Percentiles rank a stretch among this genome's conserved stretches.
phyloP scores from a whole-genome alignment of 441 rosid genomes.

The Erysimum cheiri region DNA sequence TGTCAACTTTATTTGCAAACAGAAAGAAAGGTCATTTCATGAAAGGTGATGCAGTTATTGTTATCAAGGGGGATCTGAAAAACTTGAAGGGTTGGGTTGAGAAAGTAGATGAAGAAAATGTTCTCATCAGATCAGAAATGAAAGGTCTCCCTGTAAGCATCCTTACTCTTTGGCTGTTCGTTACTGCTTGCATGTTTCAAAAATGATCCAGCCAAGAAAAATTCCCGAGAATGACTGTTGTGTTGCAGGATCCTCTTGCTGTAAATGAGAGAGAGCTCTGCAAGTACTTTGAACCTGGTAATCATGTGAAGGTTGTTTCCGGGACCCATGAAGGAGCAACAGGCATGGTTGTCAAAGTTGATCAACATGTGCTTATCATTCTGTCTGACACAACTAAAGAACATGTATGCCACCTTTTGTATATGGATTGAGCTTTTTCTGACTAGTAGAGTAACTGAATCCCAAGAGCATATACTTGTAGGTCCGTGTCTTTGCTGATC shows the following conservation, averaged over 20 bases:
- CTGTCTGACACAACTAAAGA: slow-evolving; percentile 96
- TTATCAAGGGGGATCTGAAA: slow-evolving; percentile 93
- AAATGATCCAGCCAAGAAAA: slow-evolving; percentile 16
- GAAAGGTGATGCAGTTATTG: slow-evolving; percentile 97
- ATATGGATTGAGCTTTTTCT: background rate
- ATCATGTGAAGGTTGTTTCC: slow-evolving; percentile 94
- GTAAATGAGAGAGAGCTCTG: slow-evolving; percentile 90
- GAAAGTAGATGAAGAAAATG: slow-evolving; percentile 97
- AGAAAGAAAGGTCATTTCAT: slow-evolving; percentile 97
- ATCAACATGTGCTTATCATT: slow-evolving; percentile 92
- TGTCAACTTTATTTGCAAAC: slow-evolving; percentile 89
- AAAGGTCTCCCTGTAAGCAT: slow-evolving; percentile 93
- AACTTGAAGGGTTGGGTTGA: slow-evolving; percentile 98
- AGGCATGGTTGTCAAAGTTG: slow-evolving; percentile 99
- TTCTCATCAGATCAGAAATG: slow-evolving; percentile 87
- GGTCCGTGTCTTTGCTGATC: slow-evolving; percentile 96
- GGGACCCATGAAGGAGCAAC: slow-evolving; percentile 97
- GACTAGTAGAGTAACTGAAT: slow-evolving; percentile 4
- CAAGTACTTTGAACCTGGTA: slow-evolving; percentile 97
- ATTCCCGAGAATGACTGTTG: slow-evolving; percentile 9
- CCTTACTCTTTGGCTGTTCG: slow-evolving; percentile 24
- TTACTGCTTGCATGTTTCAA: slow-evolving; percentile 22
- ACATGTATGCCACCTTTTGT: slow-evolving; percentile 62
- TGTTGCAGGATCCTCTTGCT: slow-evolving; percentile 82
- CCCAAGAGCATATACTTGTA: slow-evolving; percentile 40